These are phyloP conservation scores for Termitomyces sp. DNA, from an alignment of 768 basidiomycete species.

Conservation along the genomic window DNA sequence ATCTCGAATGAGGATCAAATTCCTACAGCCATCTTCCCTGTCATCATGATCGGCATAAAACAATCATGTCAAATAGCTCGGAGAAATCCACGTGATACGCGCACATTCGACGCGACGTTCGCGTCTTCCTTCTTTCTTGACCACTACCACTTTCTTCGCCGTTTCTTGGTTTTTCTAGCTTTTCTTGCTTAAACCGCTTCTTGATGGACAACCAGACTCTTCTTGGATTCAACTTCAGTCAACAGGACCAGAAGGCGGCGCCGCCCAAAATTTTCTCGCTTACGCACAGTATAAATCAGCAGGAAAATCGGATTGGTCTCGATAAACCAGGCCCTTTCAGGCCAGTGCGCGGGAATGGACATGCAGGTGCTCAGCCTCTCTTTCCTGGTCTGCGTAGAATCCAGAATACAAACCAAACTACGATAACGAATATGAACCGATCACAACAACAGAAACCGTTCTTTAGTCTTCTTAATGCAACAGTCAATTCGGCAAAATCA, in stretches of 20 bases:
- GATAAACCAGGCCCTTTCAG: not conserved
- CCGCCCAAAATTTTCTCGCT: constrained; percentile 11
- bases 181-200: not conserved
- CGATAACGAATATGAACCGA: not conserved
- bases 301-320: constrained; percentile 4
- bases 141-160: not conserved
- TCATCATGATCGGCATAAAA: not conserved
- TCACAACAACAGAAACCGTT: constrained; percentile 1
- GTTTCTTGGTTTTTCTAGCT: not conserved
- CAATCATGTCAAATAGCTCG: not conserved
- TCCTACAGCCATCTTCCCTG: not conserved
- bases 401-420: not conserved
- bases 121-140: not conserved
- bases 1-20: not conserved
- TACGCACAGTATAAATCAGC: constrained; percentile 11
- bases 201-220: not conserved
- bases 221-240: not conserved
- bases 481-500: not conserved
- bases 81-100: not conserved
- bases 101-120: not conserved
- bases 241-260: not conserved
- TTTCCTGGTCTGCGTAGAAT: constrained; percentile 12
- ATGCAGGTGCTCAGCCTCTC: not conserved
- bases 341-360: not conserved
- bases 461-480: constrained; percentile 7